Evolutionary conservation across 2,329 filamentous ascomycete genomes (phyloP).

Genomic region (Monilinia fructigena): DNA sequence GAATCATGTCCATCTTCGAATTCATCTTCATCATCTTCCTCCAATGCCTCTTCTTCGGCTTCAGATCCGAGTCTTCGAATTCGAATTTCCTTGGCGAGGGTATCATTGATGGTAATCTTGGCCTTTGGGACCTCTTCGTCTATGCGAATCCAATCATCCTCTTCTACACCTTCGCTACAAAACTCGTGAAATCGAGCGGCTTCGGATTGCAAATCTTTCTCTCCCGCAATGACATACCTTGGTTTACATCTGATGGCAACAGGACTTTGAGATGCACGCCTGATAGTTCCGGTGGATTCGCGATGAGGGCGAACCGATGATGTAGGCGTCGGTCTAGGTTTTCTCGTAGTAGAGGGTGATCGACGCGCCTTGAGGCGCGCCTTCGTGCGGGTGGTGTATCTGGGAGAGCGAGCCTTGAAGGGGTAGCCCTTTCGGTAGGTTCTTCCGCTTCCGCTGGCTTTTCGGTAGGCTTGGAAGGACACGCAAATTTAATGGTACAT

Average conservation of each 20-base stretch:
- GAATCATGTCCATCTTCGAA: conserved; percentile 45
- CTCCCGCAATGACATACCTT: conserved; percentile 39
- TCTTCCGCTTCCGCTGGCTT: conserved; percentile 32
- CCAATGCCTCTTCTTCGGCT: conserved; percentile 83
- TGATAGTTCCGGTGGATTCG: conserved; percentile 35
- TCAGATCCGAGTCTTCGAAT: conserved; percentile 85
- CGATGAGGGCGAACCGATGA: conserved; percentile 28
- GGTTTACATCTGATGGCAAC: conserved; percentile 41
- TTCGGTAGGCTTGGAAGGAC: conserved; percentile 53
- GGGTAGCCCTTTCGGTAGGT: conserved; percentile 3
- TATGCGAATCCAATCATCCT: conserved; percentile 86
- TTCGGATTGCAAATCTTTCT: conserved; percentile 44
- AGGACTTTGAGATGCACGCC: conserved; percentile 44
- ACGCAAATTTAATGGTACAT: conserved; percentile 72
- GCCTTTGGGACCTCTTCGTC: conserved; percentile 54
- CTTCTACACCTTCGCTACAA: conserved; percentile 74
- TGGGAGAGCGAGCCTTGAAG: background rate
- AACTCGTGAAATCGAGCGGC: conserved; percentile 83
- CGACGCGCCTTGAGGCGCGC: conserved; percentile 27
- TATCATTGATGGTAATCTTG: conserved; percentile 86
- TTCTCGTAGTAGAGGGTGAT: conserved; percentile 37
- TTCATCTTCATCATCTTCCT: conserved; percentile 62
- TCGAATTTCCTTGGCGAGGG: conserved; percentile 82
- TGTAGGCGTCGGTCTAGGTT: conserved; percentile 29
- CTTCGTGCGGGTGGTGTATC: conserved; percentile 29